These are phyloP conservation scores for Aspergillus glaucus DNA, from an alignment of 2,329 filamentous ascomycete species.

Conservation along the genomic window DNA sequence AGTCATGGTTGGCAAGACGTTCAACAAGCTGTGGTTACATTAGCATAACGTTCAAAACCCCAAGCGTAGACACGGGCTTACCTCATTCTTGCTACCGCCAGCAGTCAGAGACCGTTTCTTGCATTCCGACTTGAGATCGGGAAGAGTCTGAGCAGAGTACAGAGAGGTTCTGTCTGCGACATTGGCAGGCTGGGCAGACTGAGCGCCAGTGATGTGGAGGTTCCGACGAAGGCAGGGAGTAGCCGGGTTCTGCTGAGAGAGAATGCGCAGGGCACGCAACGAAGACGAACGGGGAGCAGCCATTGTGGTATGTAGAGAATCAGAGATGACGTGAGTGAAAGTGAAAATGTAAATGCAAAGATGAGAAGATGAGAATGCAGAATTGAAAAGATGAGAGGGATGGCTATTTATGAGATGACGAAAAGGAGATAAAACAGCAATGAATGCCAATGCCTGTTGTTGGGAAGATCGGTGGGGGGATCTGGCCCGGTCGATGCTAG, in stretches of 20 bases:
- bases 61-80: conserved; percentile 19
- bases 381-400: neutral
- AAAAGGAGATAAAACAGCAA: neutral
- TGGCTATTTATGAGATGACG: neutral
- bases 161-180: conserved; percentile 46
- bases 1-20: conserved; percentile 49
- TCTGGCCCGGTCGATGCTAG: neutral
- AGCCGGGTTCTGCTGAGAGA: conserved; percentile 32
- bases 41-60: neutral
- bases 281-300: conserved; percentile 41
- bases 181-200: conserved; percentile 48
- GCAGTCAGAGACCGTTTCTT: conserved; percentile 43
- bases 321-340: neutral
- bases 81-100: conserved; percentile 46
- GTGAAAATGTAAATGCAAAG: conserved; percentile 1
- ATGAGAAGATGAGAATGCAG: conserved; percentile 1
- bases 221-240: conserved; percentile 38
- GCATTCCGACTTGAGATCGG: conserved; percentile 48
- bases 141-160: conserved; percentile 46
- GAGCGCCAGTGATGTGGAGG: conserved; percentile 56
- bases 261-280: conserved; percentile 39
- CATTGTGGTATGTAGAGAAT: conserved; percentile 24
- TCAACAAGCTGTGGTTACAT: conserved; percentile 40
- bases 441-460: neutral
- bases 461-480: neutral